Percentiles rank a stretch among this genome's conserved stretches.
Evolutionary conservation across 352 stramenopile genomes (phyloP).

Genomic region (Blastocystis sp.): DNA sequence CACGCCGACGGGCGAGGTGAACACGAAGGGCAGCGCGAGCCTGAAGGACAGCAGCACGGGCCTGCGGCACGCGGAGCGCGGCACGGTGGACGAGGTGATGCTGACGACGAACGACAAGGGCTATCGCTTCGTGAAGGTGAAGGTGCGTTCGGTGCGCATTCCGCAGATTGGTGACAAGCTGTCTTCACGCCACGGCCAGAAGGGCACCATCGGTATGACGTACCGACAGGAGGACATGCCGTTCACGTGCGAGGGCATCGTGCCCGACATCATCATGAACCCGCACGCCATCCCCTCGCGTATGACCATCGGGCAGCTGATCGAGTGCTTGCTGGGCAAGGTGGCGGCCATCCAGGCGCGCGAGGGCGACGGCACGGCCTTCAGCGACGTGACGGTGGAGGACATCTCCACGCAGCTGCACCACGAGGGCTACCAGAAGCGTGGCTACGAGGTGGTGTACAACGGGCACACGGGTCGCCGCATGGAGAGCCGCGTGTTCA

Average conservation of each 20-base stretch:
- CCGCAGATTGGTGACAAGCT: conserved; percentile 99
- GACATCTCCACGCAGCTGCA: conserved; percentile 88
- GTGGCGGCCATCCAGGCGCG: conserved; percentile 90
- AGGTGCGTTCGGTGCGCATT: conserved; percentile 94
- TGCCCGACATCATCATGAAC: conserved; percentile 99
- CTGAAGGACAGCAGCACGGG: conserved; percentile 93
- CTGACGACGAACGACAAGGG: conserved; percentile 93
- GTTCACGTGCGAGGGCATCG: conserved; percentile 96
- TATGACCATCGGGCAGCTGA: conserved; percentile 99
- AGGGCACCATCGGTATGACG: conserved; percentile 97
- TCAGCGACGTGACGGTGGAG: conserved; percentile 94
- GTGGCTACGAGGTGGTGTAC: conserved; percentile 98
- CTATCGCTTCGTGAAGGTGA: conserved; percentile 87
- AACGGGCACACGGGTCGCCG: conserved; percentile 94
- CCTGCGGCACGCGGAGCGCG: conserved; percentile 93
- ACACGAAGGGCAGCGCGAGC: conserved; percentile 75
- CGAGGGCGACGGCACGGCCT: conserved; percentile 97
- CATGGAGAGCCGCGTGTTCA: conserved; percentile 93
- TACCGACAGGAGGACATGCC: conserved; percentile 99
- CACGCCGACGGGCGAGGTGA: conserved; percentile 78
- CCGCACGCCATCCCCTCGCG: conserved; percentile 98
- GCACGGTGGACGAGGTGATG: conserved; percentile 98
- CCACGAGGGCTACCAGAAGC: conserved; percentile 94
- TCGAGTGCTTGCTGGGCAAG: conserved; percentile 99
- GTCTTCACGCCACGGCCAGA: conserved; percentile 85